Percentiles rank a stretch among this genome's conserved stretches.
These are phyloP conservation scores for Coprinopsis sp. DNA, from an alignment of 768 basidiomycete species.

Conservation along the genomic window DNA sequence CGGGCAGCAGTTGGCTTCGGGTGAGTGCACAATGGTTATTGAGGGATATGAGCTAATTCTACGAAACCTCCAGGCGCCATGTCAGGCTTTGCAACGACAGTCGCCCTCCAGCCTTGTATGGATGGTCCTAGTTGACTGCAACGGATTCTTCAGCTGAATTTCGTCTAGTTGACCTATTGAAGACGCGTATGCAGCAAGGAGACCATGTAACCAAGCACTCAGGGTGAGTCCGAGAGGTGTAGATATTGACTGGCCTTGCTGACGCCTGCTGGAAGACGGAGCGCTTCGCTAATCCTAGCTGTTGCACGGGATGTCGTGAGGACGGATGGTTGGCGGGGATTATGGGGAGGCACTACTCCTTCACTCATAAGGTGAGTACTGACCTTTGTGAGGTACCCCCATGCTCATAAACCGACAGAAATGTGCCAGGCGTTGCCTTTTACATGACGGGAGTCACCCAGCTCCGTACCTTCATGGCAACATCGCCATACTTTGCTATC, in stretches of 20 bases:
- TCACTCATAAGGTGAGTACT: slow-evolving; percentile 63
- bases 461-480: slow-evolving; percentile 72
- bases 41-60: too few species aligned
- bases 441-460: slow-evolving; percentile 88
- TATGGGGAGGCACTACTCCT: slow-evolving; percentile 87
- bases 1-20: slow-evolving; percentile 61
- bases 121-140: neutral
- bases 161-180: slow-evolving; percentile 74
- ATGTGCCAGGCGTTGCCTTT: slow-evolving; percentile 88
- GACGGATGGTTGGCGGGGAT: slow-evolving; percentile 59
- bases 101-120: slow-evolving; percentile 75
- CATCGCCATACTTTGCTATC: slow-evolving; percentile 61
- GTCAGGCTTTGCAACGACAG: slow-evolving; percentile 72
- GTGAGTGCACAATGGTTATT: slow-evolving; percentile 26
- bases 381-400: neutral
- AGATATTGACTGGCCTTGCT: neutral
- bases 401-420: slow-evolving; percentile 39
- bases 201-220: slow-evolving; percentile 37
- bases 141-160: neutral
- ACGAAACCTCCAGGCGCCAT: slow-evolving; percentile 65
- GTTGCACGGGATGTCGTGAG: slow-evolving; percentile 55
- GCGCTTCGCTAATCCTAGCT: slow-evolving; percentile 39
- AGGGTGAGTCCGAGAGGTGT: slow-evolving; percentile 29
- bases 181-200: slow-evolving; percentile 87
- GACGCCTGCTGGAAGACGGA: slow-evolving; percentile 16